phyloP scores from a whole-genome alignment of 2,329 filamentous ascomycete genomes.

The Dothideomycetes sp. region DNA sequence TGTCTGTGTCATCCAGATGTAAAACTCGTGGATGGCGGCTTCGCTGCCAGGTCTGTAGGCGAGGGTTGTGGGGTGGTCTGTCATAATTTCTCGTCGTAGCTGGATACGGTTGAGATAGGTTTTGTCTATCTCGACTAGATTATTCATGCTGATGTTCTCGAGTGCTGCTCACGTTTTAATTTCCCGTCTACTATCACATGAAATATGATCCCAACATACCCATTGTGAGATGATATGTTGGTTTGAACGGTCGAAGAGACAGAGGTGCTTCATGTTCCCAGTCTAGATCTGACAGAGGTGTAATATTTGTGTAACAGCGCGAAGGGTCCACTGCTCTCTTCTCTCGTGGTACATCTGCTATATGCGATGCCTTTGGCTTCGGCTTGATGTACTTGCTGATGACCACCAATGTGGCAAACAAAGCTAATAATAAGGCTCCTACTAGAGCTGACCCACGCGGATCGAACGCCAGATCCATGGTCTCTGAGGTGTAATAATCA shows the following conservation, averaged over 20 bases:
- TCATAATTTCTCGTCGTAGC: slow-evolving; percentile 38
- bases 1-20: slow-evolving; percentile 40
- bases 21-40: slow-evolving; percentile 44
- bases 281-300: slow-evolving; percentile 38
- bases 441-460: too few relatives aligned
- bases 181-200: background rate
- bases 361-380: too few relatives aligned
- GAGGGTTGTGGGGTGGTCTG: slow-evolving; percentile 28
- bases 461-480: too few relatives aligned
- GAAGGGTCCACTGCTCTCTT: too few relatives aligned
- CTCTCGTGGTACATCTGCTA: too few relatives aligned
- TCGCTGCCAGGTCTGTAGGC: slow-evolving; percentile 26
- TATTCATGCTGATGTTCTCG: slow-evolving; percentile 40
- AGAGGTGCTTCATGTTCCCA: slow-evolving; percentile 41
- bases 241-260: slow-evolving; percentile 47
- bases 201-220: slow-evolving; percentile 27
- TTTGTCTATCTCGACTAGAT: slow-evolving; percentile 48
- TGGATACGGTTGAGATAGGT: slow-evolving; percentile 43
- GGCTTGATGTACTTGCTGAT: too few relatives aligned
- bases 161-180: slow-evolving; percentile 31
- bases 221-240: slow-evolving; percentile 54
- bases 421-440: too few relatives aligned
- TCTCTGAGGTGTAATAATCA: too few relatives aligned
- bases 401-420: too few relatives aligned
- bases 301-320: slow-evolving; percentile 29